phyloP scores from a whole-genome alignment of 257 asterid species.

The Nicotiana benthamiana region DNA sequence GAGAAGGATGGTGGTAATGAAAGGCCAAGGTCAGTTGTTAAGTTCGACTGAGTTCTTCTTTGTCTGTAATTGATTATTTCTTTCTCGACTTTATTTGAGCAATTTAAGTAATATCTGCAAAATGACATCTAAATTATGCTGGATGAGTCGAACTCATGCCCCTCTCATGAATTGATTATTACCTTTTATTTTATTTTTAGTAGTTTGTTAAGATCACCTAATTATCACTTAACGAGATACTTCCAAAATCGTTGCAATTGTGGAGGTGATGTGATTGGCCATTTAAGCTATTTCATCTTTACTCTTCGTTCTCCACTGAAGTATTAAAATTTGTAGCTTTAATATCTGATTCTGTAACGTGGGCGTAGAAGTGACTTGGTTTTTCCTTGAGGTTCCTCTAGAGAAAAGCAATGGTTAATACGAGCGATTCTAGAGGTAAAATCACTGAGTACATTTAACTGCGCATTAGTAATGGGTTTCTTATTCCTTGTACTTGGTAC shows the following conservation, averaged over 20 bases:
- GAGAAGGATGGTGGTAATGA: conserved; percentile 46
- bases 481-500: background rate
- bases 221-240: background rate
- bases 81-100: background rate
- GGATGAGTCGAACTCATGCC: background rate
- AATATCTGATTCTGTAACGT: background rate
- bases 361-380: background rate
- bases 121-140: background rate
- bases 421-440: background rate
- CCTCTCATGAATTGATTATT: background rate
- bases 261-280: background rate
- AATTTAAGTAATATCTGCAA: background rate
- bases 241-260: background rate
- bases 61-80: background rate
- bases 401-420: background rate
- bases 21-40: conserved; percentile 54
- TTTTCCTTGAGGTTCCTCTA: background rate
- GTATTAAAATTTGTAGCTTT: background rate
- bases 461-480: background rate
- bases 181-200: background rate
- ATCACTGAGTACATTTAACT: too few species aligned
- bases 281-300: background rate
- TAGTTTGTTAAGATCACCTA: background rate
- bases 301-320: background rate
- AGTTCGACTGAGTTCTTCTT: conserved; percentile 18